Percentiles rank a stretch among this genome's conserved stretches.
Evolutionary conservation across 345 rosid genomes (phyloP).

Genomic region (Gynandropsis gynandra): DNA sequence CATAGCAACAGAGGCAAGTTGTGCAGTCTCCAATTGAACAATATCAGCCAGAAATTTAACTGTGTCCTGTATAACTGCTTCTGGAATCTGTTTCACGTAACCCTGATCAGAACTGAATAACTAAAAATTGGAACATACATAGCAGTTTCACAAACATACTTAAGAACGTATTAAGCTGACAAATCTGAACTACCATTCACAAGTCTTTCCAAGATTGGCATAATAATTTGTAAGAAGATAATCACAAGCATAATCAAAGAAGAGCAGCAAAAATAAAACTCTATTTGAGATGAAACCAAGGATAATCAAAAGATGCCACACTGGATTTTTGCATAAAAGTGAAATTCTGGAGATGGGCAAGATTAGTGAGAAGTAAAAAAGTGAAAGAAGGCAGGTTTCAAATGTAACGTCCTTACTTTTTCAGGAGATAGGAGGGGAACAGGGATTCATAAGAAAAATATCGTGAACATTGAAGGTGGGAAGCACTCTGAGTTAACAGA

Average conservation of each 20-base stretch:
- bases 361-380: conserved; percentile 9
- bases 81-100: conserved; percentile 47
- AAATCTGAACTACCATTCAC: conserved; percentile 7
- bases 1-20: conserved; percentile 83
- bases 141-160: conserved; percentile 5
- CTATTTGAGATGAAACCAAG: conserved; percentile 4
- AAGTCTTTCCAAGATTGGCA: conserved; percentile 12
- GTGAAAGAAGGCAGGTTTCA: conserved; percentile 1
- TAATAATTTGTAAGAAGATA: conserved; percentile 2
- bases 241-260: conserved; percentile 10
- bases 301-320: conserved; percentile 7
- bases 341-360: background rate
- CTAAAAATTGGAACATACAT: conserved; percentile 5
- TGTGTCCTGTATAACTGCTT: conserved; percentile 46
- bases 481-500: no score
- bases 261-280: conserved; percentile 1
- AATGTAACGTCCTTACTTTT: background rate
- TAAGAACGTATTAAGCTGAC: background rate
- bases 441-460: background rate
- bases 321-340: conserved; percentile 8
- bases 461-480: no score
- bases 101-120: conserved; percentile 8
- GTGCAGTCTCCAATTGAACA: conserved; percentile 62
- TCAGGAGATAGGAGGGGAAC: background rate
- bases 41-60: conserved; percentile 60